Percentiles rank a stretch among this genome's conserved stretches.
These are phyloP conservation scores for Silene noctiflora DNA, from an alignment of 179 eudicot species.

Conservation along the genomic window DNA sequence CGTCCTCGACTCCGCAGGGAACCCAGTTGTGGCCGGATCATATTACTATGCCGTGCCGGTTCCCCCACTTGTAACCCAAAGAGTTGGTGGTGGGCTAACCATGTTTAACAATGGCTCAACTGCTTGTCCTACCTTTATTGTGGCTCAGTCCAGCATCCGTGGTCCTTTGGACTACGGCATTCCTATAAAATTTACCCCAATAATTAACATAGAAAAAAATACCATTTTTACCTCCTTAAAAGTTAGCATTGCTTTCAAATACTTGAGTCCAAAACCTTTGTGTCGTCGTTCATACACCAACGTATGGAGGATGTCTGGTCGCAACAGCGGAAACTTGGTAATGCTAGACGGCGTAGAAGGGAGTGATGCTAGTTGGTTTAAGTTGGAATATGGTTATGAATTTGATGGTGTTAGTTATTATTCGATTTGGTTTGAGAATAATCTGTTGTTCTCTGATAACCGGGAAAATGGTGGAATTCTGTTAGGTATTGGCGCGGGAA, in stretches of 20 bases:
- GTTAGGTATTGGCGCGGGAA: no score
- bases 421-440: neutral
- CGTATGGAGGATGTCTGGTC: neutral
- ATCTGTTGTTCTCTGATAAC: neutral
- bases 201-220: neutral
- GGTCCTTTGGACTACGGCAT: neutral
- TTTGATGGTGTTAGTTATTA: neutral
- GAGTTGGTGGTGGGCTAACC: slow-evolving; percentile 10
- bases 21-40: slow-evolving; percentile 1
- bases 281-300: neutral
- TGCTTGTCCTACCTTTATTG: neutral
- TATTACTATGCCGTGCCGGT: neutral
- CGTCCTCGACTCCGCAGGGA: neutral
- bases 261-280: neutral
- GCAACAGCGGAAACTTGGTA: neutral
- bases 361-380: neutral
- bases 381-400: slow-evolving; percentile 1
- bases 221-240: neutral
- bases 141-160: slow-evolving; percentile 3
- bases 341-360: neutral
- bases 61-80: neutral
- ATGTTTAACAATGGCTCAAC: neutral
- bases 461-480: no score
- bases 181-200: neutral
- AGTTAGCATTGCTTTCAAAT: slow-evolving; percentile 9